These are phyloP conservation scores for Debaryomyces tyrocola DNA, from an alignment of 805 yeast species.

Conservation along the genomic window DNA sequence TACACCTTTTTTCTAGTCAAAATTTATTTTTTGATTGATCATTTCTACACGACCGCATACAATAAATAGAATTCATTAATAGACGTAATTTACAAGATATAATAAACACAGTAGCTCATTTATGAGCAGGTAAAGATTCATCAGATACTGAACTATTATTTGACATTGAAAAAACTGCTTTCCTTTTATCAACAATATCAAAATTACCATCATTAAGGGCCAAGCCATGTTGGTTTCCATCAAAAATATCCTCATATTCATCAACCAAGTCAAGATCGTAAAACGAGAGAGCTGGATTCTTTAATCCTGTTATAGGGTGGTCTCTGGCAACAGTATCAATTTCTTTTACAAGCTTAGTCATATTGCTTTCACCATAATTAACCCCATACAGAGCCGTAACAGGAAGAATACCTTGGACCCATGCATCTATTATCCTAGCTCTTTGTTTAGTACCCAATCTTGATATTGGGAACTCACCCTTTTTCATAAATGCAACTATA, in stretches of 20 bases:
- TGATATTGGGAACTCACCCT: slow-evolving; percentile 64
- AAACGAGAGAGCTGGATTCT: slow-evolving; percentile 43
- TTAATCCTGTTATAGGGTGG: slow-evolving; percentile 39
- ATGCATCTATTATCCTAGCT: slow-evolving; percentile 58
- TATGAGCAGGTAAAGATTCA: slow-evolving; percentile 1
- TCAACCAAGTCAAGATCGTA: slow-evolving; percentile 29
- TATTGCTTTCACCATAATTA: slow-evolving; percentile 66
- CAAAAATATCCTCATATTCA: slow-evolving; percentile 29
- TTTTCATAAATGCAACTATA: slow-evolving; percentile 74
- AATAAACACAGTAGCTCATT: neutral
- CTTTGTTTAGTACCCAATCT: slow-evolving; percentile 78
- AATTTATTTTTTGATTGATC: neutral
- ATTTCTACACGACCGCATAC: neutral
- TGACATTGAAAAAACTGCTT: slow-evolving; percentile 13
- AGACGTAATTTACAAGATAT: neutral
- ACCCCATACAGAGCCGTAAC: slow-evolving; percentile 45
- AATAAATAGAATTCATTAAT: neutral
- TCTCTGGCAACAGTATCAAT: slow-evolving; percentile 45
- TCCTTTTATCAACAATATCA: slow-evolving; percentile 3
- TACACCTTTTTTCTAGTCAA: neutral
- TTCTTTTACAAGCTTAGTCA: slow-evolving; percentile 57
- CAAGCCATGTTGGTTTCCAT: slow-evolving; percentile 28
- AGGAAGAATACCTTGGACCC: slow-evolving; percentile 49
- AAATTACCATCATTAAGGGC: slow-evolving; percentile 21
- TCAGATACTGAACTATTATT: slow-evolving; percentile 6